Evolutionary conservation across 495 filamentous ascomycete species (phyloP).

Genomic region (Alectoria sarmentosa): DNA sequence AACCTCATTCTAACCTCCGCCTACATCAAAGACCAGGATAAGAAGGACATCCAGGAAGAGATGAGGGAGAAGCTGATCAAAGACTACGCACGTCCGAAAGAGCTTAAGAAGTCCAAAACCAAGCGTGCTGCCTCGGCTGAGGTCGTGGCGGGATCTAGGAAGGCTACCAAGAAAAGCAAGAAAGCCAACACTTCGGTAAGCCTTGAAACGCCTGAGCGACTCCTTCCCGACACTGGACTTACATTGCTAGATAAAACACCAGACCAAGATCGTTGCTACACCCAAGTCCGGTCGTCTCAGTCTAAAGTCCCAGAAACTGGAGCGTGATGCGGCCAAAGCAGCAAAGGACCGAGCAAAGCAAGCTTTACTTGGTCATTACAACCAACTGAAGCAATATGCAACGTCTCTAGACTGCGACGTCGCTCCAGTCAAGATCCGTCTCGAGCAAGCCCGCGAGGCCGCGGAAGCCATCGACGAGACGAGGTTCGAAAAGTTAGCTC

Average conservation of each 20-base stretch:
- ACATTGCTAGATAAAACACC: not conserved
- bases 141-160: not conserved
- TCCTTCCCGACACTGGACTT: not conserved
- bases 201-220: not conserved
- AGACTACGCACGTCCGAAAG: not conserved
- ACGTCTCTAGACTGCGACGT: constrained; percentile 8
- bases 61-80: constrained; percentile 10
- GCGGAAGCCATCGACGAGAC: constrained; percentile 11
- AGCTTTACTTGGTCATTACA: constrained; percentile 4
- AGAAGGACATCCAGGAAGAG: constrained; percentile 10
- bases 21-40: not conserved
- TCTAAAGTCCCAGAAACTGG: not conserved
- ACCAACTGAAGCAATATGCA: constrained; percentile 15
- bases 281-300: not conserved
- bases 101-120: not conserved
- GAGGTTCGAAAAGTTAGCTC: constrained; percentile 11
- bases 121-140: not conserved
- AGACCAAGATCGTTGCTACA: not conserved
- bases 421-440: constrained; percentile 19
- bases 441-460: constrained; percentile 18
- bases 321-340: constrained; percentile 3
- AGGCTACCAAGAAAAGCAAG: not conserved
- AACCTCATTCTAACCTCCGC: constrained; percentile 2
- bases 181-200: not conserved
- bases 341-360: constrained; percentile 2